A percentile compares a stretch with the other conserved stretches of the same genome.
phyloP scores from a whole-genome alignment of 805 yeast genomes.

The Nakazawaea siamensis region DNA sequence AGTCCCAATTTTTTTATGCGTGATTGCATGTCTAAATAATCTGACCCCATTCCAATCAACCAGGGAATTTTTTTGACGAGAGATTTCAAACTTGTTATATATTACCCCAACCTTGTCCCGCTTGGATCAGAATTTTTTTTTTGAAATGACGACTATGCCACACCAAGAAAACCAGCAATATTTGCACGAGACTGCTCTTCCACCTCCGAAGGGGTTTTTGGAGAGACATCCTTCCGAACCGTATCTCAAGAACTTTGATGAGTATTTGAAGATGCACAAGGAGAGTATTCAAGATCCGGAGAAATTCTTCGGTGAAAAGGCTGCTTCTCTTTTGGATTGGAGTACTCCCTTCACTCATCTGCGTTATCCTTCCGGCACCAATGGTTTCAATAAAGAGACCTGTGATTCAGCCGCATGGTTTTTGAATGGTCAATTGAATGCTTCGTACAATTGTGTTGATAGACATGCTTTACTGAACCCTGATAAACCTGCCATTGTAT shows the following conservation, averaged over 20 bases:
- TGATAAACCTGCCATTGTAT: slow-evolving; percentile 63
- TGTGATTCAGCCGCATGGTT: slow-evolving; percentile 64
- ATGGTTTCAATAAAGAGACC: slow-evolving; percentile 37
- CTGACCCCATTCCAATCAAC: not conserved
- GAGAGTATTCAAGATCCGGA: slow-evolving; percentile 51
- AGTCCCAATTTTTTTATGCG: no score
- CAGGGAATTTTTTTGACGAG: not conserved
- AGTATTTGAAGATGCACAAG: slow-evolving; percentile 41
- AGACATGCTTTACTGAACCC: slow-evolving; percentile 71
- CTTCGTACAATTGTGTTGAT: slow-evolving; percentile 76
- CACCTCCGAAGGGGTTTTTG: slow-evolving; percentile 26
- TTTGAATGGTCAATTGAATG: slow-evolving; percentile 71
- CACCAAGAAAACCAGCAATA: slow-evolving; percentile 20
- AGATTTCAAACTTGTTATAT: no score
- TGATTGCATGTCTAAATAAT: no score
- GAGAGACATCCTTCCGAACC: slow-evolving; percentile 37
- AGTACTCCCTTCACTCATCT: slow-evolving; percentile 38
- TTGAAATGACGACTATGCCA: slow-evolving; percentile 6
- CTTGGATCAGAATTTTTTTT: no score
- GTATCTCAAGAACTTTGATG: slow-evolving; percentile 37
- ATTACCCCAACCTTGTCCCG: no score
- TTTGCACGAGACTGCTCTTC: slow-evolving; percentile 19
- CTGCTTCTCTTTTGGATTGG: slow-evolving; percentile 44
- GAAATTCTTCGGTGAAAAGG: slow-evolving; percentile 46
- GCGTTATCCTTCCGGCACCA: slow-evolving; percentile 32